These are phyloP conservation scores for Schizosaccharomyces japonicus DNA, from an alignment of 805 yeast species.

Conservation along the genomic window DNA sequence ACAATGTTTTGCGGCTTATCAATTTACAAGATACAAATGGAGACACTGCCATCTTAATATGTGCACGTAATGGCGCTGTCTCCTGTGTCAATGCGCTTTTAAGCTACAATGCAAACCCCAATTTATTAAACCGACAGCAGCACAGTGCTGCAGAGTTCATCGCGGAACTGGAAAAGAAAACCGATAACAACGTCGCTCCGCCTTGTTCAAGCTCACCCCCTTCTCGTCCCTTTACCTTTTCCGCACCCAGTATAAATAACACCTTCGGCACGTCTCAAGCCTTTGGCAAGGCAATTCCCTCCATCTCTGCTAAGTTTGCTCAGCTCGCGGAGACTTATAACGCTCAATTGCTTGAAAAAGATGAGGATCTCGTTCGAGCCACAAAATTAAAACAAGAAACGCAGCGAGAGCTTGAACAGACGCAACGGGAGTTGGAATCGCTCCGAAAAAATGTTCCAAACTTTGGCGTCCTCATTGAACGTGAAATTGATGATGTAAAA, in stretches of 20 bases:
- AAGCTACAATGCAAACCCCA: slow-evolving; percentile 25
- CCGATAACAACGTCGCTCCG: slow-evolving; percentile 8
- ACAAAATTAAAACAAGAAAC: slow-evolving; percentile 21
- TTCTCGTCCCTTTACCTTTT: not conserved
- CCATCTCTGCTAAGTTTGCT: slow-evolving; percentile 16
- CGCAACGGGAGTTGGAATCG: not conserved
- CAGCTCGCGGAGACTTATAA: slow-evolving; percentile 28
- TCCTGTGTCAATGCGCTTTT: slow-evolving; percentile 22
- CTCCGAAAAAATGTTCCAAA: not conserved
- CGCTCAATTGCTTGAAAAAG: slow-evolving; percentile 29
- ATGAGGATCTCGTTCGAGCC: slow-evolving; percentile 29
- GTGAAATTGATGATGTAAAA: not conserved
- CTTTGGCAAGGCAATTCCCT: slow-evolving; percentile 18
- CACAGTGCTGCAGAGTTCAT: slow-evolving; percentile 19
- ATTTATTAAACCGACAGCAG: slow-evolving; percentile 21
- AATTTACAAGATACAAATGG: slow-evolving; percentile 67
- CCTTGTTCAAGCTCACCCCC: slow-evolving; percentile 5
- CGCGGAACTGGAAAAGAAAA: slow-evolving; percentile 14
- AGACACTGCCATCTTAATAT: slow-evolving; percentile 65
- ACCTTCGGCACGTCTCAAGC: not conserved
- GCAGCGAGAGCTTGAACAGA: slow-evolving; percentile 17
- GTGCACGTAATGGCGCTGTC: slow-evolving; percentile 32
- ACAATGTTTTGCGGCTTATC: slow-evolving; percentile 24
- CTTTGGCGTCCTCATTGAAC: not conserved
- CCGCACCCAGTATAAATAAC: not conserved